Conservation (phyloP, 495 filamentous ascomycete species). For the Trichoderma virens region DNA sequence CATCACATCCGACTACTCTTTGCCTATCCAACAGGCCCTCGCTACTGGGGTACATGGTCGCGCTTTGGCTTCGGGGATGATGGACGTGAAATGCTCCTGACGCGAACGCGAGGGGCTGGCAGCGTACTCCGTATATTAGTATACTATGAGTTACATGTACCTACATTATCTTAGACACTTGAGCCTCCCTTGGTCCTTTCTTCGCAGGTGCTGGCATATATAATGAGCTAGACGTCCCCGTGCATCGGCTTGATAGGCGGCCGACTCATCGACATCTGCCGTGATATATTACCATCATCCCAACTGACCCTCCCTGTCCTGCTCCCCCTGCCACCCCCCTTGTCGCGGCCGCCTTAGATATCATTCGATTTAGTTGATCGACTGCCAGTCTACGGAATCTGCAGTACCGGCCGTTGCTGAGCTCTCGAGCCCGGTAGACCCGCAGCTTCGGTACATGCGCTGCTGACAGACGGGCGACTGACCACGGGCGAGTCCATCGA, state of each 20-base stretch:
- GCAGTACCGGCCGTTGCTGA: background rate
- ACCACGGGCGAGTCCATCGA: background rate
- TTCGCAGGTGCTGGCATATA: background rate
- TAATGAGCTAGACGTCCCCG: background rate
- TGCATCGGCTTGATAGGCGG: background rate
- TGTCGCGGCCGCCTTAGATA: background rate
- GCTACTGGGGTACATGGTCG: background rate
- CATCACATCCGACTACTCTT: background rate
- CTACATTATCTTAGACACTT: background rate
- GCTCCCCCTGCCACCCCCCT: background rate
- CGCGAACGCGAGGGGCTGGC: background rate
- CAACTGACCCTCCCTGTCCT: background rate
- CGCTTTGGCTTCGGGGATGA: background rate
- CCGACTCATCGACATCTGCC: background rate
- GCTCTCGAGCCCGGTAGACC: background rate
- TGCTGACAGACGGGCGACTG: conserved; percentile 6
- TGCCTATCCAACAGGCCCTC: background rate
- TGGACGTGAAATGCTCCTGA: background rate
- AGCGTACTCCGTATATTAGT: too few relatives aligned
- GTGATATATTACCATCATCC: background rate
- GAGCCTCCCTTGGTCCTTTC: background rate
- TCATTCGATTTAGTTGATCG: conserved; percentile 1
- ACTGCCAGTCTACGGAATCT: background rate
- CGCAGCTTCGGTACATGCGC: background rate
- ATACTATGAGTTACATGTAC: background rate